phyloP scores from a whole-genome alignment of 345 rosid species.

The Bretschneidera sinensis region DNA sequence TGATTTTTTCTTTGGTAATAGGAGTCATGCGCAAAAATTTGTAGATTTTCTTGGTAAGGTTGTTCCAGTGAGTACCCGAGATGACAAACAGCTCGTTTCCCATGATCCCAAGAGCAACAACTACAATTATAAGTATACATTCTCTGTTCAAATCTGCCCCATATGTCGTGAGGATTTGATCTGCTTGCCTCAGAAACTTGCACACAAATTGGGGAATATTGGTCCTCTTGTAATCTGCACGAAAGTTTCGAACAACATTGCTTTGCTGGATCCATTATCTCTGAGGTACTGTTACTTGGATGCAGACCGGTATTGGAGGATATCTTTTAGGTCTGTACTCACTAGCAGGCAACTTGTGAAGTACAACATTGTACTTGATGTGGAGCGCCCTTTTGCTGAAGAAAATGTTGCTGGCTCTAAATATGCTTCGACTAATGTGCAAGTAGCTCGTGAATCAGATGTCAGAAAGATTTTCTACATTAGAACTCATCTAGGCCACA shows the following conservation, averaged over 20 bases:
- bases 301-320: slow-evolving; percentile 47
- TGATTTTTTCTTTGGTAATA: slow-evolving; percentile 56
- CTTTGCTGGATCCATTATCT: slow-evolving; percentile 46
- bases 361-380: slow-evolving; percentile 50
- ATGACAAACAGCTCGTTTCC: slow-evolving; percentile 47
- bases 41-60: slow-evolving; percentile 52
- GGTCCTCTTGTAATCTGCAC: slow-evolving; percentile 63
- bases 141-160: slow-evolving; percentile 55
- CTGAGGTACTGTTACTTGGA: slow-evolving; percentile 47
- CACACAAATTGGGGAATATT: slow-evolving; percentile 43
- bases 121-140: slow-evolving; percentile 52
- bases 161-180: slow-evolving; percentile 54
- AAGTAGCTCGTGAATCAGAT: slow-evolving; percentile 49
- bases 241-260: slow-evolving; percentile 48
- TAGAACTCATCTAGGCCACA: slow-evolving; percentile 50
- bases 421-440: slow-evolving; percentile 42
- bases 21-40: slow-evolving; percentile 48
- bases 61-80: slow-evolving; percentile 37
- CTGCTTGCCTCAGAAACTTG: slow-evolving; percentile 41
- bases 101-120: slow-evolving; percentile 52
- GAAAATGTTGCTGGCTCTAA: slow-evolving; percentile 40
- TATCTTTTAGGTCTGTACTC: slow-evolving; percentile 38
- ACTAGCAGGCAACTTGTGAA: slow-evolving; percentile 53
- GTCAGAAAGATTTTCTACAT: slow-evolving; percentile 42
- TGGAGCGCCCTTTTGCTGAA: slow-evolving; percentile 34